These are phyloP conservation scores for Meripilus lineatus DNA, from an alignment of 1,284 basidiomycete species.

Conservation along the genomic window DNA sequence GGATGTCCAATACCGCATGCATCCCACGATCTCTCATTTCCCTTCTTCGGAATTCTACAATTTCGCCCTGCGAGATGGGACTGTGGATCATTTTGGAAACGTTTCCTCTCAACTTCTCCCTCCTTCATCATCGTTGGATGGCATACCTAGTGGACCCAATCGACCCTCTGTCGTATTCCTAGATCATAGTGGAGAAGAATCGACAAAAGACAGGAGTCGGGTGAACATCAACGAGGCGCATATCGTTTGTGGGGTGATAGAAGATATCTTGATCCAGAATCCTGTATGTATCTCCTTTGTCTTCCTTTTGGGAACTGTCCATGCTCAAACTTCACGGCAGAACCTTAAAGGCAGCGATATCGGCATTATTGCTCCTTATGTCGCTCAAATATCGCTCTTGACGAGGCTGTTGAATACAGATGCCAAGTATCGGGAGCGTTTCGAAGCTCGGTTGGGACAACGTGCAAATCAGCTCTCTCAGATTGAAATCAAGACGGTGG, in stretches of 20 bases:
- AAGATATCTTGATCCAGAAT: conserved; percentile 73
- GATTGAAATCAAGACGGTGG: conserved; percentile 85
- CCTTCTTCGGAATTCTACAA: conserved; percentile 84
- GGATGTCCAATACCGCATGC: conserved; percentile 93
- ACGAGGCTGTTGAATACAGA: conserved; percentile 60
- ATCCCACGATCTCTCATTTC: conserved; percentile 84
- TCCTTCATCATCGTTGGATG: no score
- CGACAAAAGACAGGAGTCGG: conserved; percentile 58
- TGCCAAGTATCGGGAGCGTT: conserved; percentile 42
- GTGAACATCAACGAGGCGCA: conserved; percentile 74
- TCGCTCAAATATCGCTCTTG: conserved; percentile 73
- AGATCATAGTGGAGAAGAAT: conserved; percentile 70
- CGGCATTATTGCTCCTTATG: conserved; percentile 86
- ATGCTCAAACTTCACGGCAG: conserved; percentile 28
- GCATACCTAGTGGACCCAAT: background rate
- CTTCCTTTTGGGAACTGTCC: background rate
- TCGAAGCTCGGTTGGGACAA: conserved; percentile 56
- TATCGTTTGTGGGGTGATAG: conserved; percentile 73
- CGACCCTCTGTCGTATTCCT: conserved; percentile 69
- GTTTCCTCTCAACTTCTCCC: conserved; percentile 50
- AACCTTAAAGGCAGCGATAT: conserved; percentile 68
- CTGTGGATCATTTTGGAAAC: conserved; percentile 52
- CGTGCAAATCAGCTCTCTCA: conserved; percentile 58
- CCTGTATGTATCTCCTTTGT: conserved; percentile 42
- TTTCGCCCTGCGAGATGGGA: conserved; percentile 66